Evolutionary conservation across 495 filamentous ascomycete genomes (phyloP).

Genomic region (Paragyromitra xinjiangensis): DNA sequence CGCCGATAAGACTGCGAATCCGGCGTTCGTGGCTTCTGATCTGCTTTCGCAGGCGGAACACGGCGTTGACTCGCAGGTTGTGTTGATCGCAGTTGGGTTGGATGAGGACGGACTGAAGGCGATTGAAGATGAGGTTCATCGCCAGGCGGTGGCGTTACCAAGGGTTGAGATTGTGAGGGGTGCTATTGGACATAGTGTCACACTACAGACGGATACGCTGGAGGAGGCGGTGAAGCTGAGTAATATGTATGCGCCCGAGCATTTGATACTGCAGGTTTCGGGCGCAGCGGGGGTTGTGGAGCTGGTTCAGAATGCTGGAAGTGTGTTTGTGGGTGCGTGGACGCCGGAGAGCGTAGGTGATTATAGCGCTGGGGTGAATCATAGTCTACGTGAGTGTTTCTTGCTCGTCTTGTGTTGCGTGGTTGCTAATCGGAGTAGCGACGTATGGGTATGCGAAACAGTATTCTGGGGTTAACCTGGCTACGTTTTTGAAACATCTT

Average conservation of each 20-base stretch:
- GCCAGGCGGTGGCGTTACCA: slow-evolving; percentile 86
- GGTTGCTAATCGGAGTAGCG: slow-evolving; percentile 63
- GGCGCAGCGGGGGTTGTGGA: slow-evolving; percentile 75
- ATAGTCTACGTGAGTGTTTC: slow-evolving; percentile 81
- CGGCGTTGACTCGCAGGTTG: slow-evolving; percentile 92
- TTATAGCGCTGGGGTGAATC: slow-evolving; percentile 97
- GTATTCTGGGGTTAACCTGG: slow-evolving; percentile 96
- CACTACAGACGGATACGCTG: slow-evolving; percentile 79
- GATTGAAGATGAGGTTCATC: slow-evolving; percentile 90
- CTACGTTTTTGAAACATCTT: slow-evolving; percentile 94
- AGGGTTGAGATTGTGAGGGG: slow-evolving; percentile 91
- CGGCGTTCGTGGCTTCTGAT: slow-evolving; percentile 94
- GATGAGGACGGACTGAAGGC: slow-evolving; percentile 73
- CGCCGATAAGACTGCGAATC: slow-evolving; percentile 88
- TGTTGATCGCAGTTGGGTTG: slow-evolving; percentile 86
- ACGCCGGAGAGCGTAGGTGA: slow-evolving; percentile 97
- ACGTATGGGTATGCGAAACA: slow-evolving; percentile 98
- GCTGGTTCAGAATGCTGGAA: slow-evolving; percentile 90
- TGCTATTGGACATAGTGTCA: slow-evolving; percentile 90
- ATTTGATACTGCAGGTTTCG: slow-evolving; percentile 89
- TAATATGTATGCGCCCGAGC: slow-evolving; percentile 97
- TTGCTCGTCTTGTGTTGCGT: neutral
- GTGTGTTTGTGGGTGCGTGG: slow-evolving; percentile 94
- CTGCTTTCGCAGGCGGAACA: slow-evolving; percentile 96
- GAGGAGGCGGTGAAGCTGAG: slow-evolving; percentile 85